phyloP scores from a whole-genome alignment of 2,329 filamentous ascomycete species.

The Trichoderma sp. region DNA sequence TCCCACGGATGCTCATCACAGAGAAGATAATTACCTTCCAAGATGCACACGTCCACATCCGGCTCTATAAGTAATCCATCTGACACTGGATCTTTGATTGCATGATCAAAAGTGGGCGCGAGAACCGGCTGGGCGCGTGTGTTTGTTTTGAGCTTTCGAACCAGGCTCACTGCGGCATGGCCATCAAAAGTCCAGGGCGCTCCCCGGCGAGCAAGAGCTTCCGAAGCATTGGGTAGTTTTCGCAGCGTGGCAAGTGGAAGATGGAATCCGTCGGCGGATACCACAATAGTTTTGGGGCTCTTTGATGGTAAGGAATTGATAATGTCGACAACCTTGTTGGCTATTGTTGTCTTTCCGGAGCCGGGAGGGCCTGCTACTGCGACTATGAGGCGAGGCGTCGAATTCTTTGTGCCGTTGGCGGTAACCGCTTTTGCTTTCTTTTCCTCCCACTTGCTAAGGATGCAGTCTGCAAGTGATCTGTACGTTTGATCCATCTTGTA shows the following conservation, averaged over 20 bases:
- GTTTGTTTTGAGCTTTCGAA: conserved; percentile 24
- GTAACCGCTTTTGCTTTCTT: conserved; percentile 1
- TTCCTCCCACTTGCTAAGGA: conserved; percentile 28
- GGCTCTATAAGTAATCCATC: conserved; percentile 63
- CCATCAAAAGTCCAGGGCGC: conserved; percentile 39
- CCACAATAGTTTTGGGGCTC: conserved; percentile 27
- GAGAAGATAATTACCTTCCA: conserved; percentile 66
- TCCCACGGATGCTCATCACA: conserved; percentile 36
- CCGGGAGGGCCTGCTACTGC: conserved; percentile 28
- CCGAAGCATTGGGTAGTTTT: conserved; percentile 33
- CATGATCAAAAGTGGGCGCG: conserved; percentile 76
- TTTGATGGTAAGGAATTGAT: conserved; percentile 19
- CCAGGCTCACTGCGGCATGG: conserved; percentile 27
- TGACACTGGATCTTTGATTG: conserved; percentile 69
- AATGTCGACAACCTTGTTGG: conserved; percentile 23
- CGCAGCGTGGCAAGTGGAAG: conserved; percentile 30
- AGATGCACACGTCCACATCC: conserved; percentile 61
- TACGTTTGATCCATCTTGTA: conserved; percentile 32
- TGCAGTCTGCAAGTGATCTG: conserved; percentile 27
- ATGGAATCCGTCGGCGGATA: conserved; percentile 36
- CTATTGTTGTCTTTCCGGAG: conserved; percentile 29
- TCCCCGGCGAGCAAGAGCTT: conserved; percentile 36
- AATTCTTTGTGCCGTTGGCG: conserved; percentile 1
- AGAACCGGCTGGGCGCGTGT: conserved; percentile 27
- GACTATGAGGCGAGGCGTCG: conserved; percentile 23